Percentiles rank a stretch among this genome's conserved stretches.
phyloP scores from a whole-genome alignment of 108 stramenopile species.

The Tribonema minus region DNA sequence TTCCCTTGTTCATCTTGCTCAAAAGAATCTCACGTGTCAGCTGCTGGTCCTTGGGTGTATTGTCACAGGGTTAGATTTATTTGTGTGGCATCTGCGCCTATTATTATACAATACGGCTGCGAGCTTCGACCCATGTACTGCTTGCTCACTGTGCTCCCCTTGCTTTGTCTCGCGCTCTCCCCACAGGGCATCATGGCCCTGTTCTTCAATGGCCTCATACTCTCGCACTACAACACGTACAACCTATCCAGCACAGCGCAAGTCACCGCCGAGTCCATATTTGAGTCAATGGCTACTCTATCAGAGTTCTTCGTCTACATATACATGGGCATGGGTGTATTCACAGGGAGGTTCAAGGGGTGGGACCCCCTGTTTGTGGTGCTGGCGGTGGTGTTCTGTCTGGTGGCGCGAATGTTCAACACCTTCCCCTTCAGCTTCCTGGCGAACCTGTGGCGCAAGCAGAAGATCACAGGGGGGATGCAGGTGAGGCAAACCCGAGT shows the following conservation, averaged over 20 bases:
- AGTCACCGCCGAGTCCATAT: slow-evolving; percentile 82
- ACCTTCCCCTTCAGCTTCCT: slow-evolving; percentile 81
- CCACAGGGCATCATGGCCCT: slow-evolving; percentile 93
- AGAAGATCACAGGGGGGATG: too few species aligned
- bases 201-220: slow-evolving; percentile 86
- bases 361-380: slow-evolving; percentile 72
- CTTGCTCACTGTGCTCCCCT: too few species aligned
- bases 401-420: slow-evolving; percentile 74
- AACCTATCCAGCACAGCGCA: slow-evolving; percentile 78
- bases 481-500: too few species aligned
- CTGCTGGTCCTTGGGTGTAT: too few species aligned
- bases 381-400: slow-evolving; percentile 71
- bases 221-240: slow-evolving; percentile 91
- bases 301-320: slow-evolving; percentile 88
- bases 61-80: too few species aligned
- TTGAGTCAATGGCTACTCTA: slow-evolving; percentile 78
- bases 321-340: slow-evolving; percentile 95
- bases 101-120: too few species aligned
- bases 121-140: too few species aligned
- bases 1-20: too few species aligned
- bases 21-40: too few species aligned
- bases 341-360: slow-evolving; percentile 73
- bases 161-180: too few species aligned
- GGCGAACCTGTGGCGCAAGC: slow-evolving; percentile 78
- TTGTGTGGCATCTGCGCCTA: too few species aligned